Evolutionary conservation across 495 filamentous ascomycete species (phyloP), one percentile per base, ranked within the genome.

Genomic region (Chaetomidium leptoderma): DNA sequence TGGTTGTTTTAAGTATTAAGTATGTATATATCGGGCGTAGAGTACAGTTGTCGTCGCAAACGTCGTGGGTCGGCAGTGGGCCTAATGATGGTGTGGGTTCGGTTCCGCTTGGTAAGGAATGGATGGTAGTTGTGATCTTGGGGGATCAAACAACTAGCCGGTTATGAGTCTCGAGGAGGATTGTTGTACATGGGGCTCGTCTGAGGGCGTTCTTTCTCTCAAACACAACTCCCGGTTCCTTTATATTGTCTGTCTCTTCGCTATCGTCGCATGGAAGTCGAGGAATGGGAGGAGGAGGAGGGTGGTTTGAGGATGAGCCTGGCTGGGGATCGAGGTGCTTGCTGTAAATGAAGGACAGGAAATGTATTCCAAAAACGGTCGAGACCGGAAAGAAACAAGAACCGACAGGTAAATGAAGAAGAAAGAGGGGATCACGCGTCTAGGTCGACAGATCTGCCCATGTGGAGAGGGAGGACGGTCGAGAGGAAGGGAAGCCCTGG

Each of bases 51-150:
- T 43, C 63, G 42, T 49, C 60, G 59, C 48, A 50, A 63, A 46
- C 48, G 63, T 66, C 54, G 59, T 59, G 44, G 46, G 48, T 63
- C 59, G 73, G 67, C 67, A 67, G 64, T 71, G 75, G n/a, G 74
- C 75, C 75, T 73, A 79, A 79, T 53, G 74, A 77, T 74, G 76
- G 76, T 76, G 67, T 63, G 65, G n/a, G 68, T 72, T 73, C 69
- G 74, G 66, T 75, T 76, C 71, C 53, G 59, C 35, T 61, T n/a
- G 63, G 62, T 63, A 79, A 78, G 57, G 76, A 78, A 71, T 76
- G 76, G 70, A 72, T 69, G 74, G 70, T 66, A 64, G 75, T 74
- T 71, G 69, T 49, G 69, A 70, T 64, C 58, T 23, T 57, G 58
- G 65, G 58, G 65, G 49, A 68, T 66, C 64, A 60, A 39, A 67